phyloP scores from a whole-genome alignment of 108 stramenopile genomes.

The Skeletonema potamos region DNA sequence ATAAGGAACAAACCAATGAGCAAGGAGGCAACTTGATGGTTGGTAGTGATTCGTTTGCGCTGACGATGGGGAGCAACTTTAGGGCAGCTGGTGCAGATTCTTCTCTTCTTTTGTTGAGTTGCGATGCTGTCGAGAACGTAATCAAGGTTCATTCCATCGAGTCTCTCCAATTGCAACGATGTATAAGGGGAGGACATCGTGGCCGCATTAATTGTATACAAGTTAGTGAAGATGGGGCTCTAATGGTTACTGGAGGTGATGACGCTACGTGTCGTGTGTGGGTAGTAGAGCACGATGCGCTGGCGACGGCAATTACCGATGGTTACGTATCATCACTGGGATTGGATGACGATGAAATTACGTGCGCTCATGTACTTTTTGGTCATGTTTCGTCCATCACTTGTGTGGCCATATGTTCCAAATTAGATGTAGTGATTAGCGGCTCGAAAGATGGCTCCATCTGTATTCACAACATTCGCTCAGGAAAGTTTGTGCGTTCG shows the following conservation, averaged over 20 bases:
- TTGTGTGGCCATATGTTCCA: conserved; percentile 63
- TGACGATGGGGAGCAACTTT: conserved; percentile 57
- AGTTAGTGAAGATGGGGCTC: conserved; percentile 59
- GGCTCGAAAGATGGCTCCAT: conserved; percentile 62
- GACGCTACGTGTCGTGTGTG: conserved; percentile 81
- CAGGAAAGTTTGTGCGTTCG: conserved; percentile 73
- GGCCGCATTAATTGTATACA: conserved; percentile 71
- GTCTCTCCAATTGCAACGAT: conserved; percentile 43
- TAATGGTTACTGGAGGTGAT: conserved; percentile 74
- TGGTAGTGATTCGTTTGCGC: conserved; percentile 67
- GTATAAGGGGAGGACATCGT: conserved; percentile 63
- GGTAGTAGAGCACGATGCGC: conserved; percentile 76
- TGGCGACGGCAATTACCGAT: conserved; percentile 67
- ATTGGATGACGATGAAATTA: conserved; percentile 40
- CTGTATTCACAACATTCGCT: conserved; percentile 73
- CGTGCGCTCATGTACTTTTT: conserved; percentile 65
- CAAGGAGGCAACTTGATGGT: conserved; percentile 18
- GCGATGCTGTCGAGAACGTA: conserved; percentile 75
- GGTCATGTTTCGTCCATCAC: conserved; percentile 71
- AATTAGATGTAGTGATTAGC: conserved; percentile 74
- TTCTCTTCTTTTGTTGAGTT: conserved; percentile 60
- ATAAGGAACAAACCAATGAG: neutral
- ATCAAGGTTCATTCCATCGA: conserved; percentile 76
- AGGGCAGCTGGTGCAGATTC: conserved; percentile 55
- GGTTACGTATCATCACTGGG: conserved; percentile 69